Base-by-base conservation (phyloP, 169 alveolate species). In the Neospora caninum region DNA sequence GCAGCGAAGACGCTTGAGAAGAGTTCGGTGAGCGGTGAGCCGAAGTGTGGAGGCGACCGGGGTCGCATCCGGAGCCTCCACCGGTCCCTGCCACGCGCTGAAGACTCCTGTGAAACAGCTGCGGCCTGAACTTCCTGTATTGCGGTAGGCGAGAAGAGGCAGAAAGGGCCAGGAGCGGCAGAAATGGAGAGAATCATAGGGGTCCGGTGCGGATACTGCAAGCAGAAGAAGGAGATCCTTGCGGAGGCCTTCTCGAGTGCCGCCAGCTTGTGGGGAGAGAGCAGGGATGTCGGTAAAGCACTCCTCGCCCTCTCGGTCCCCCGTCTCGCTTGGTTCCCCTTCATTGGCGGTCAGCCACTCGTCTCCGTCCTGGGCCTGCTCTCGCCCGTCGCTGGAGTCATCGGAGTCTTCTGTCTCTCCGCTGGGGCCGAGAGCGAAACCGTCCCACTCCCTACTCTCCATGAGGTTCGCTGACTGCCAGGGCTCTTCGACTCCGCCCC, bases 71-170 rank as follows among this genome's bases (percentile, higher is more conserved):
- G 64, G 89, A 41, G 39, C 20, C 25, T 31, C 69, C 0, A 18
- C 25, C 22, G 89, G 89, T 38, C 89, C 89, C 6, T 4, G 31
- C 89, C 64, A 41, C 89, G 22, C 89, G 67, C 39, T 49, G 67
- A 39, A 42, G 67, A 41, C n/a, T 7, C 67, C 54, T 9, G 89
- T 42, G 64, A 82, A 41, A 36, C 89, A 42, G 25, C 43, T 82
- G 41, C 10, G 38, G 53, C 64, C 67, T 2, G 43, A 13, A 36
- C 69, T 82, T 64, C 27, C 67, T 22, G 67, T 41, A 67, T 67
- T 82, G 0, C 89, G 67, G 89, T 82, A 82, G 42, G 89, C 58
- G n/a, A 82, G 89, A 41, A 82, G 38, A 22, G 89, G 89, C 1
- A 13, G 67, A 38, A 31, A 82, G 36, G 89, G 89, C 54, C 22